Evolutionary conservation across 495 filamentous ascomycete genomes (phyloP), one percentile per base, ranked within the genome.

Genomic region (Chaetomium fimeti): DNA sequence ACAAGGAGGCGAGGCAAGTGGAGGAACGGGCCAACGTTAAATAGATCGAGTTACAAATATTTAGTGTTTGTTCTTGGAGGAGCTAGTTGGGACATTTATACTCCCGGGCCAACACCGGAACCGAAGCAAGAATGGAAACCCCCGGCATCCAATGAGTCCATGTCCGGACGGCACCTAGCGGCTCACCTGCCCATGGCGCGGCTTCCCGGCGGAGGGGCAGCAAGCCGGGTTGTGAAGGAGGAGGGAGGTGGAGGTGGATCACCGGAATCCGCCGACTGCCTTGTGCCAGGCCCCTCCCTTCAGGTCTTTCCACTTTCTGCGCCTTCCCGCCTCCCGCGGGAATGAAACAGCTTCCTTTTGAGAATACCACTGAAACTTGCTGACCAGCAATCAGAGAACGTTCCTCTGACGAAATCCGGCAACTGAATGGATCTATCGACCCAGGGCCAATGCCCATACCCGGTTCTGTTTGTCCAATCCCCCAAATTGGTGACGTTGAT

Each of bases 191-290:
- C 58, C 43, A 53, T 68, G 58, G 68, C 70, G 70, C 65, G 61
- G 63, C 62, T 47, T 63, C 53, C 71, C 69, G 71, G 62, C 62
- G 55, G 55, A 18, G 58, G 43, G 28, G 58, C 58, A 60, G 42
- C 57, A 18, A 63, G 29, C 63, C 49, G 42, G 42, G 9, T 36
- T 49, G 60, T 25, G n/a, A 25, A n/a, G 43, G 22, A 7, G 27
- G n/a, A n/a, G n/a, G n/a, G n/a, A 11, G 32, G 32, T 36, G 32
- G 32, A 62, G 52, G 68, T 67, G 65, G 71, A 68, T 28, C 67
- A 43, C 66, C 74, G 74, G 74, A 76, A 69, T 61, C 72, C 74
- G 74, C 74, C 74, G 72, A 74, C 64, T 24, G 67, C 74, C 74
- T 66, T 42, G 54, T 54, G 24, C 36, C 16, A 27, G 54, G 56